A percentile compares a stretch with the other conserved stretches of the same genome.
Conservation (phyloP, 2,329 filamentous ascomycete genomes). For the Alternaria ethzedia region DNA sequence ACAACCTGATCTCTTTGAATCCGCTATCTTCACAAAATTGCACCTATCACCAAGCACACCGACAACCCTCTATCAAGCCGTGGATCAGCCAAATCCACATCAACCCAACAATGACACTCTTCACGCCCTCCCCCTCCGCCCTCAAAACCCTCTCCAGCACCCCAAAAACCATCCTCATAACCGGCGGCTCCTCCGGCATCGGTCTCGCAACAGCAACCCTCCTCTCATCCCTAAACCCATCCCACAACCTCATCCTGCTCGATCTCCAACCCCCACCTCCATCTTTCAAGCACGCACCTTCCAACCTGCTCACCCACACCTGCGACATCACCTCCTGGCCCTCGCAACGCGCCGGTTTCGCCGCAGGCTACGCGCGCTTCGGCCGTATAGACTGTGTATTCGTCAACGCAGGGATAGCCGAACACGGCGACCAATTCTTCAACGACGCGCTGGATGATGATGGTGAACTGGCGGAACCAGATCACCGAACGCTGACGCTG, state of each 20-base stretch:
- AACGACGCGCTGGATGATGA: slow-evolving; percentile 50
- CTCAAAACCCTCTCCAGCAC: slow-evolving; percentile 30
- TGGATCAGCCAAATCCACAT: not conserved
- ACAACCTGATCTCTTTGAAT: too few relatives aligned
- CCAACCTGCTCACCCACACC: slow-evolving; percentile 44
- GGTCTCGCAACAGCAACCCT: slow-evolving; percentile 51
- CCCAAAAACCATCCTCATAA: slow-evolving; percentile 47
- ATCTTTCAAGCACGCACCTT: slow-evolving; percentile 34
- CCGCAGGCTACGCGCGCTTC: slow-evolving; percentile 50
- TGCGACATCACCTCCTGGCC: slow-evolving; percentile 57
- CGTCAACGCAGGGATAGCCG: slow-evolving; percentile 58
- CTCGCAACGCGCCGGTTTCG: slow-evolving; percentile 54
- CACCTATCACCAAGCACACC: not conserved
- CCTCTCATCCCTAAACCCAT: slow-evolving; percentile 46
- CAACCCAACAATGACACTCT: slow-evolving; percentile 28
- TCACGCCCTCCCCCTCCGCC: slow-evolving; percentile 26
- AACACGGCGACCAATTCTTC: slow-evolving; percentile 59
- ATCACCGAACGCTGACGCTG: slow-evolving; percentile 53
- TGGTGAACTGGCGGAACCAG: slow-evolving; percentile 55
- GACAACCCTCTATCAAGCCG: too few relatives aligned
- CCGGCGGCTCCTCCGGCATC: slow-evolving; percentile 51
- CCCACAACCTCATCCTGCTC: slow-evolving; percentile 52
- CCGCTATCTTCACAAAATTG: not conserved
- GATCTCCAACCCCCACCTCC: slow-evolving; percentile 48
- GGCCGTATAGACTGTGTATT: slow-evolving; percentile 56